Evolutionary conservation across 371 early-diverging fungal species (phyloP), one percentile per base, ranked within the genome.

Genomic region (Thermomucor indicae-seudaticae): DNA sequence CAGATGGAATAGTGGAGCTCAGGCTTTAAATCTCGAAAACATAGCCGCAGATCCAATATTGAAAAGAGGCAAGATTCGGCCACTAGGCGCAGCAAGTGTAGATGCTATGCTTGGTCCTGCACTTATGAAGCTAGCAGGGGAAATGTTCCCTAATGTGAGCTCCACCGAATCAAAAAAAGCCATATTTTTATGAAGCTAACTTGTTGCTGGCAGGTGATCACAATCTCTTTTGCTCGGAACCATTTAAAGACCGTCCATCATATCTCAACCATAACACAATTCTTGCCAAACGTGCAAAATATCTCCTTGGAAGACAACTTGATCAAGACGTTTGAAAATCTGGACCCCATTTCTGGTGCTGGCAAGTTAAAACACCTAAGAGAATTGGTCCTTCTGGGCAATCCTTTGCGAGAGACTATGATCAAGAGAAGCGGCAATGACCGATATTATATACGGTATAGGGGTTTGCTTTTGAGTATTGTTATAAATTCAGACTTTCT

Each of bases 121-220:
- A 5, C 61, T 83, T 52, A 81, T 83, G 70, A 85, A 85, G 51
- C 44, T 85, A 20, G 78, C 84, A 20, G 67, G 72, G 7, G 75
- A 82, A 63, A 62, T 75, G 54, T 83, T 80, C 55, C 75, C 73
- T 10, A 71, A 77, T 50, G 53, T 53, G 39, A 10, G 49, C 7
- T n/a, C n/a, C n/a, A n/a, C n/a, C n/a, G n/a, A n/a, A n/a, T n/a
- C n/a, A n/a, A n/a, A n/a, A 17, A 6, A 31, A 14, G 10, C 12
- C 8, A 17, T 29, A 28, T 4, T 23, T 41, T n/a, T n/a, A n/a
- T n/a, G n/a, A n/a, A n/a, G 23, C 47, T 47, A 20, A 49, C 37
- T 7, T 39, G 40, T 4, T 10, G 14, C 14, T 27, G 1, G 14
- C n/a, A 70, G 62, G 57, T 80, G 23, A 49, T 66, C 4, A 74